Base-by-base conservation (phyloP, 768 basidiomycete genomes). In the Leccinum variicolor region DNA sequence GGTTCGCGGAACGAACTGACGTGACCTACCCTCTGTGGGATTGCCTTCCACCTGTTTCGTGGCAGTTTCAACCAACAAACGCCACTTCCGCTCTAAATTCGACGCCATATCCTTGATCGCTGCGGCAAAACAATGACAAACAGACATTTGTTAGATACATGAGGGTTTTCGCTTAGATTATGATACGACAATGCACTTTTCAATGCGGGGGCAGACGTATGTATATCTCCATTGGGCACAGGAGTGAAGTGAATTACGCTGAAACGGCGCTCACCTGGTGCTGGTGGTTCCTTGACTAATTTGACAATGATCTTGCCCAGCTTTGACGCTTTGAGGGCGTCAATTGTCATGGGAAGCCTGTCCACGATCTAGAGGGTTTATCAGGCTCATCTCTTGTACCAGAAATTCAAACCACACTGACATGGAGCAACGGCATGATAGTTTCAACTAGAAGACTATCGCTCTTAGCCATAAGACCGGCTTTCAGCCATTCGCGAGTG, bases 41-140 rank as follows among this genome's bases (percentile, higher is more conserved):
- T 80, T 77, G 69, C 57, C 68, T 62, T 78, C 67, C 65, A 41
- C 64, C 64, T 68, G 70, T 78, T 76, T 82, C 56, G 72, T 74
- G 68, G 78, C 83, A 76, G 67, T 76, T 69, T 75, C 77, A 50
- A 88, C 76, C 72, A 90, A 75, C 60, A 77, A 76, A 57, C 89
- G 84, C 92, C 91, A 93, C 77, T 85, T 85, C 67, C 84, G 84
- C 75, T 91, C 90, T 77, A 93, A 79, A 77, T 90, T 92, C 71
- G 83, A 84, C 66, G 91, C 91, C 89, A 93, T 90, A 77, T 93
- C 91, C 86, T 92, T 90, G 87, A 91, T 83, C 76, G 91, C 91
- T 93, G 80, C 73, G 62, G 63, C 62, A 62, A 66, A 64, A 69
- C 73, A 74, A 74, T 67, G 72, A 66, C 70, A 77, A 75, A 73